Evolutionary conservation across 495 filamentous ascomycete genomes (phyloP).

Genomic region (Tuber microsphaerosporum): DNA sequence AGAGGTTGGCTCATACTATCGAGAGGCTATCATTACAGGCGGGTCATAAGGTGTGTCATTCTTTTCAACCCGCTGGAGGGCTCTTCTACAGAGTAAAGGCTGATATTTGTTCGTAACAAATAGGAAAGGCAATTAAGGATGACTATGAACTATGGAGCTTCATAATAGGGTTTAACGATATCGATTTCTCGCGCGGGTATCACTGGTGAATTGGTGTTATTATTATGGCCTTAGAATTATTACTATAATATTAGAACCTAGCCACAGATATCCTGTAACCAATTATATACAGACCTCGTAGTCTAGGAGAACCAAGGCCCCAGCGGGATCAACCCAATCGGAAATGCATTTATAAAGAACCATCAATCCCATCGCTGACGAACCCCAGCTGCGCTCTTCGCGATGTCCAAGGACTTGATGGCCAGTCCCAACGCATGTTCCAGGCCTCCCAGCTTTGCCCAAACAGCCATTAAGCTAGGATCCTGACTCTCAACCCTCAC

Average conservation of each 20-base stretch:
- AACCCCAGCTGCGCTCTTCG: slow-evolving; percentile 56
- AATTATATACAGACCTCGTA: not conserved
- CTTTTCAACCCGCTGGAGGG: not conserved
- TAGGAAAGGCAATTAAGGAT: slow-evolving; percentile 68
- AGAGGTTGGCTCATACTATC: slow-evolving; percentile 68
- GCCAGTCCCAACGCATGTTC: slow-evolving; percentile 64
- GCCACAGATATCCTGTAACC: not conserved
- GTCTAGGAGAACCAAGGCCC: not conserved
- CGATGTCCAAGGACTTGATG: slow-evolving; percentile 64
- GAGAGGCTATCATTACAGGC: slow-evolving; percentile 62
- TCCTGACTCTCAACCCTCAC: slow-evolving; percentile 86
- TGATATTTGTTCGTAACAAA: not conserved
- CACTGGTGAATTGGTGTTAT: not conserved
- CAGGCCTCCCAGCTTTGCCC: slow-evolving; percentile 77
- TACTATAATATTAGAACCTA: not conserved
- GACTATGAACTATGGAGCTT: slow-evolving; percentile 58
- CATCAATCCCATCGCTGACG: not conserved
- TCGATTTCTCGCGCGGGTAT: not conserved
- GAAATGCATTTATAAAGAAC: not conserved
- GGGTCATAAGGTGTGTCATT: slow-evolving; percentile 37
- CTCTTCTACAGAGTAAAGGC: not conserved
- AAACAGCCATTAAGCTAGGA: slow-evolving; percentile 75
- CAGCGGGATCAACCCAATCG: not conserved
- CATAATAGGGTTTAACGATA: slow-evolving; percentile 3
- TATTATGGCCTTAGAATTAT: not conserved